These are phyloP conservation scores for Citrus mangshanensis DNA, from an alignment of 345 rosid genomes.

Conservation along the genomic window DNA sequence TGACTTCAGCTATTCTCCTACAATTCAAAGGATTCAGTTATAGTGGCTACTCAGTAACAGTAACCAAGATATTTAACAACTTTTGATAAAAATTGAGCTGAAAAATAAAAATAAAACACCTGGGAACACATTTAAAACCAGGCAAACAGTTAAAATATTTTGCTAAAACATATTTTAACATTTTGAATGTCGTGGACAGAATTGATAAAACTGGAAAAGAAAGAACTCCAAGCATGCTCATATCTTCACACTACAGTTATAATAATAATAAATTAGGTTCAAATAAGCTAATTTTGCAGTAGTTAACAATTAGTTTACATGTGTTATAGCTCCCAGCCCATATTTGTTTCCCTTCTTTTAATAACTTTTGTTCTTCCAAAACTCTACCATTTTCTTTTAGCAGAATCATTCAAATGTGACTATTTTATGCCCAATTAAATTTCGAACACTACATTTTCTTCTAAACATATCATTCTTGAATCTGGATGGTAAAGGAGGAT, in stretches of 20 bases:
- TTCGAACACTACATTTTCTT: not conserved
- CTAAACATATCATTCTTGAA: not conserved
- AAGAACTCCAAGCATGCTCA: not conserved
- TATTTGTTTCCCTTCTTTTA: not conserved
- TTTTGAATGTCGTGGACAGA: not conserved
- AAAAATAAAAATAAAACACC: not conserved
- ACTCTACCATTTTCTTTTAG: not conserved
- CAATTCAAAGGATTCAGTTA: conserved; percentile 4
- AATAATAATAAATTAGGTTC: not conserved
- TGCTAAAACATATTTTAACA: not conserved
- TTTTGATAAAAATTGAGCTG: not conserved
- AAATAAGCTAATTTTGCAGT: not conserved
- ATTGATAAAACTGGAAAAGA: not conserved
- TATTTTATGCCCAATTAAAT: not conserved
- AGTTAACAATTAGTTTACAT: not conserved
- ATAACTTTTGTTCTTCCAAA: not conserved
- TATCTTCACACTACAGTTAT: not conserved
- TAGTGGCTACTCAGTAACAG: not conserved
- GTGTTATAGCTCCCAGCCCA: not conserved
- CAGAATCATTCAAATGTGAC: not conserved
- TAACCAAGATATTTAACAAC: not conserved
- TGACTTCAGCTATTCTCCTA: conserved; percentile 90
- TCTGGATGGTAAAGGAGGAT: not conserved
- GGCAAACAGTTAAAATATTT: not conserved
- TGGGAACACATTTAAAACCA: not conserved